Base-by-base conservation (phyloP, 352 stramenopile genomes). In the Pythium folliculosum region DNA sequence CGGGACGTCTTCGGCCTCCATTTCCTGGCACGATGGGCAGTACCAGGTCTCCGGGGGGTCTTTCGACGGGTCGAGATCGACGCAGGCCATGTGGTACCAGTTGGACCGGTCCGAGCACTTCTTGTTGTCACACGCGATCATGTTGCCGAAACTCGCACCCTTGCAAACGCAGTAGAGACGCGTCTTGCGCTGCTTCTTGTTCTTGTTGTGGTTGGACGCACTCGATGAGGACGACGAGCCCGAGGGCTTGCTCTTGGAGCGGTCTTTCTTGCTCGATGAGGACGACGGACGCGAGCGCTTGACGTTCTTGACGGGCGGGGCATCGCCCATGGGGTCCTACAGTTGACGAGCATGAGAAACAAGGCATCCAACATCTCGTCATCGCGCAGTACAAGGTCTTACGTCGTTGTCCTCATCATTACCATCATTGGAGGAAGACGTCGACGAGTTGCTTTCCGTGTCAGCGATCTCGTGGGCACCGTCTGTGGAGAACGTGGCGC, bases 81-180 rank as follows among this genome's bases (percentile, higher is more conserved):
- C 80, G 69, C 86, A 94, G 21, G 47, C 58, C 83, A 92, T 91
- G 72, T 94, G 86, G 64, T 89, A 94, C 86, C 86, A 94, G 68
- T 94, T 94, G 30, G 82, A 91, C 12, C 83, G 84, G 58, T 94
- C 86, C 8, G 78, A 67, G 51, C 86, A 94, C 44, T 76, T 89
- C 38, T 89, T 90, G 75, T 90, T 91, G 59, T 94, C 83, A 58
- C 86, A 94, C 25, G 86, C 86, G 55, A 94, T 94, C 86, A 94
- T 94, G 63, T 90, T 84, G 37, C 84, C 83, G 54, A 87, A 89
- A 67, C 82, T 92, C 22, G 69, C 62, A 64, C 82, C 82, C 52
- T 90, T 87, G 77, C 86, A 94, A 43, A 89, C 78, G 65, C 86
- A 94, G 65, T 92, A 94, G 21, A 88, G 53, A 14, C 80, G 77